A percentile compares a stretch with the other conserved stretches of the same genome.
Evolutionary conservation across 2,329 filamentous ascomycete species (phyloP).

Genomic region (Ilyonectria destructans): DNA sequence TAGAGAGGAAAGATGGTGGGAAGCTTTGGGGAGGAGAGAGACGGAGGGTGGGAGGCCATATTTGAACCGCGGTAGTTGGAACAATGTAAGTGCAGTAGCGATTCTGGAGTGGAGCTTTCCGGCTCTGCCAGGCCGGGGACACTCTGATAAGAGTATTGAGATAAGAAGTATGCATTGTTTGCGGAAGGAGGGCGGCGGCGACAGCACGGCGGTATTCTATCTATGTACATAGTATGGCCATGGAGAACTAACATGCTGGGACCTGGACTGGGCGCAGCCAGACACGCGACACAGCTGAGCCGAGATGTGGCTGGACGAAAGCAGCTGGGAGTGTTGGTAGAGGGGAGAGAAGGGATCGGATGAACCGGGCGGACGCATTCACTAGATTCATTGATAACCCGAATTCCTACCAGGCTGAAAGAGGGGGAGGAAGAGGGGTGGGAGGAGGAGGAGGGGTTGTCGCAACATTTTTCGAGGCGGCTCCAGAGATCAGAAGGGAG

Average conservation of each 20-base stretch:
- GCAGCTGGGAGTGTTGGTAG: neutral
- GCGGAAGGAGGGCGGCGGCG: conserved; percentile 44
- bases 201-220: conserved; percentile 1
- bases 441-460: conserved; percentile 10
- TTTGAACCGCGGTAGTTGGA: conserved; percentile 41
- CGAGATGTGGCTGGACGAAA: conserved; percentile 20
- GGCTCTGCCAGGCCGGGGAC: conserved; percentile 23
- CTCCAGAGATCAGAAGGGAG: conserved; percentile 10
- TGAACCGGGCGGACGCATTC: conserved; percentile 4
- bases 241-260: conserved; percentile 5
- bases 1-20: conserved; percentile 5
- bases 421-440: conserved; percentile 9
- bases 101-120: conserved; percentile 36
- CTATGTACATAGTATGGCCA: conserved; percentile 5
- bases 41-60: conserved; percentile 45
- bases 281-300: conserved; percentile 13
- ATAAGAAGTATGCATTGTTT: conserved; percentile 42
- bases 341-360: conserved; percentile 6
- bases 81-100: conserved; percentile 45
- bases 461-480: conserved; percentile 13
- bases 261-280: neutral
- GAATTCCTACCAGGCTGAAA: neutral
- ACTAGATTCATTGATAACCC: neutral
- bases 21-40: conserved; percentile 7
- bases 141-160: conserved; percentile 42